Percentiles rank a stretch among this genome's conserved stretches.
Conservation (phyloP, 1,284 basidiomycete genomes). For the Rhodotorula sp. region DNA sequence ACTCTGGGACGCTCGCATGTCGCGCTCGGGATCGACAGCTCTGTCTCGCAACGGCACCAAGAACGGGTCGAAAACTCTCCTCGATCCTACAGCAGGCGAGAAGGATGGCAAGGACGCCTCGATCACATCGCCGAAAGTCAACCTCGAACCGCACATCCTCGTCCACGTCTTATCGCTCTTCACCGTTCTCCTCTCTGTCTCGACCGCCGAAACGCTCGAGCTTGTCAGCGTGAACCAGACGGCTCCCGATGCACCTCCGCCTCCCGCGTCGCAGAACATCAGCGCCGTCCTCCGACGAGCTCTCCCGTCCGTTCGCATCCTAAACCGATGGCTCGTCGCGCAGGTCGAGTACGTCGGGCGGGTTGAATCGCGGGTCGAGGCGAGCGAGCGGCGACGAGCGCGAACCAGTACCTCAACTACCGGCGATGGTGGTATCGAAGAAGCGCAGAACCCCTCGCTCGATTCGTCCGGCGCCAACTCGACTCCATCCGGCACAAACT, state of each 20-base stretch:
- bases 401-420: background rate
- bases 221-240: constrained; percentile 41
- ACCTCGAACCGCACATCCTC: constrained; percentile 64
- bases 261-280: constrained; percentile 67
- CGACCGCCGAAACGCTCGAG: constrained; percentile 15
- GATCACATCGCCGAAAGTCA: background rate
- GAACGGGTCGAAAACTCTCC: background rate
- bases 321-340: constrained; percentile 81
- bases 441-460: constrained; percentile 3
- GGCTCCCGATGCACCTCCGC: no score
- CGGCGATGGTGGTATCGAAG: background rate
- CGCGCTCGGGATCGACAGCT: constrained; percentile 43
- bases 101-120: background rate
- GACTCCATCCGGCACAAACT: background rate
- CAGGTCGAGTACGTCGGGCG: constrained; percentile 68
- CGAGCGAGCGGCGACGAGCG: constrained; percentile 19
- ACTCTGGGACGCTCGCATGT: constrained; percentile 75
- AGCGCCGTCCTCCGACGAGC: constrained; percentile 80
- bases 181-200: constrained; percentile 57
- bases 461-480: background rate
- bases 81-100: background rate
- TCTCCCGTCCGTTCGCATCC: constrained; percentile 79
- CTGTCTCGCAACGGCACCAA: background rate
- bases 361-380: constrained; percentile 23
- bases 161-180: constrained; percentile 71